phyloP scores from a whole-genome alignment of 2,329 filamentous ascomycete species.

The Orbilia ellipsospora region DNA sequence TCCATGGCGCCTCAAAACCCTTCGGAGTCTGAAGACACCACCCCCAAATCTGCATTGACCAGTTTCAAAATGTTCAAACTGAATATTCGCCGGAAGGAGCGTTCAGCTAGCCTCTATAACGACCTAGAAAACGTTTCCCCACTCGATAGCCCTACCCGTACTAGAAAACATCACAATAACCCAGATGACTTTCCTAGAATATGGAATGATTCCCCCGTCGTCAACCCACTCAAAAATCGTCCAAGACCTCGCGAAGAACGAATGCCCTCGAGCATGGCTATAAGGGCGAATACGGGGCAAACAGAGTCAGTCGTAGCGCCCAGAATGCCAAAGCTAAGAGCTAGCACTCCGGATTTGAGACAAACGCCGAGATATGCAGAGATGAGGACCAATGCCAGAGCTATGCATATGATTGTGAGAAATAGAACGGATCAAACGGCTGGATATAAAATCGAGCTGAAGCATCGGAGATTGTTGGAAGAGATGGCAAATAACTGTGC shows the following conservation, averaged over 20 bases:
- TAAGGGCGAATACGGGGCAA: slow-evolving; percentile 12
- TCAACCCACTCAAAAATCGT: slow-evolving; percentile 36
- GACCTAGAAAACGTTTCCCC: neutral
- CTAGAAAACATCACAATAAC: slow-evolving; percentile 6
- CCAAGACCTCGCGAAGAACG: slow-evolving; percentile 38
- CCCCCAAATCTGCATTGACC: slow-evolving; percentile 1
- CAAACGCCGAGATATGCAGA: neutral
- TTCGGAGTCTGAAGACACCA: neutral
- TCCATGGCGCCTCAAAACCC: slow-evolving; percentile 26
- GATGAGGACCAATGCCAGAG: neutral
- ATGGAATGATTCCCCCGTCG: slow-evolving; percentile 49
- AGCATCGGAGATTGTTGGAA: slow-evolving; percentile 41
- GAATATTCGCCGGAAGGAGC: slow-evolving; percentile 34
- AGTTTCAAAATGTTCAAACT: slow-evolving; percentile 50
- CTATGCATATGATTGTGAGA: neutral
- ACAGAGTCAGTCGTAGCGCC: slow-evolving; percentile 4
- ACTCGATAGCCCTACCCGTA: neutral
- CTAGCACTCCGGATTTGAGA: slow-evolving; percentile 10
- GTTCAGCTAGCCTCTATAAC: slow-evolving; percentile 4
- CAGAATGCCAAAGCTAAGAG: slow-evolving; percentile 7
- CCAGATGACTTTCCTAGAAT: slow-evolving; percentile 20
- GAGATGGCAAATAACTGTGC: slow-evolving; percentile 51
- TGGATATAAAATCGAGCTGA: slow-evolving; percentile 32
- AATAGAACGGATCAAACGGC: slow-evolving; percentile 1
- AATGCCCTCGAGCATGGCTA: slow-evolving; percentile 28